Percentiles rank a stretch among this genome's conserved stretches.
These are phyloP conservation scores for Podospora conica DNA, from an alignment of 495 filamentous ascomycete species.

Conservation along the genomic window DNA sequence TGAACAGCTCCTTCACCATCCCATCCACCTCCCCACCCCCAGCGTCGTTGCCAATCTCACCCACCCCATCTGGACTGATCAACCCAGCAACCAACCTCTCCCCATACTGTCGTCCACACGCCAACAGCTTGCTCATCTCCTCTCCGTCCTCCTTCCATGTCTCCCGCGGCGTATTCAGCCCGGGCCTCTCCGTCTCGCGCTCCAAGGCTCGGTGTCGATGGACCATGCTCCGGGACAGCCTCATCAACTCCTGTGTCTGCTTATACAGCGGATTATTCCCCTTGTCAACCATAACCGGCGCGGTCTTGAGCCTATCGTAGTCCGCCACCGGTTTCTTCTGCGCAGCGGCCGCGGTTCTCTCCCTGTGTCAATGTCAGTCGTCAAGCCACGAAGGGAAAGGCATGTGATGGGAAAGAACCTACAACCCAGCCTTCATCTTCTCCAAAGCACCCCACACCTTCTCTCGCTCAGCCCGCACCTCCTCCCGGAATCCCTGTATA, in stretches of 20 bases:
- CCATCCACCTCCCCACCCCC: slow-evolving; percentile 25
- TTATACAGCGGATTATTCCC: slow-evolving; percentile 17
- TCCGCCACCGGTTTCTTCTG: slow-evolving; percentile 2
- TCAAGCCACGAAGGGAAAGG: not conserved
- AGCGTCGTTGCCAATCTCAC: not conserved
- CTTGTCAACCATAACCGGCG: not conserved
- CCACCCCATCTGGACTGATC: slow-evolving; percentile 17
- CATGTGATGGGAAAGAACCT: not conserved
- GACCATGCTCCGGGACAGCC: slow-evolving; percentile 17
- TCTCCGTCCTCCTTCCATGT: slow-evolving; percentile 33
- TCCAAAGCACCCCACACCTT: slow-evolving; percentile 13
- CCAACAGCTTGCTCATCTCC: slow-evolving; percentile 28
- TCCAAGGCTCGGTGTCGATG: slow-evolving; percentile 15
- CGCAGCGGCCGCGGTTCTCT: not conserved
- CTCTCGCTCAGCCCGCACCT: slow-evolving; percentile 18
- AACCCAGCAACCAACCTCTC: slow-evolving; percentile 30
- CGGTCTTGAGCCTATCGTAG: not conserved
- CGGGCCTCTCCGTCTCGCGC: slow-evolving; percentile 2
- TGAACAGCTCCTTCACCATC: slow-evolving; percentile 29
- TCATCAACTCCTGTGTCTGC: slow-evolving; percentile 13
- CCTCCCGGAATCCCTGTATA: slow-evolving; percentile 26
- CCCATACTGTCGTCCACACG: slow-evolving; percentile 28
- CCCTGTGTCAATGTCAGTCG: not conserved
- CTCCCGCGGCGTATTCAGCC: slow-evolving; percentile 19
- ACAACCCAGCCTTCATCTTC: slow-evolving; percentile 17